Base-by-base conservation (phyloP, 371 early-diverging fungal genomes). In the Chytridium lagenaria region DNA sequence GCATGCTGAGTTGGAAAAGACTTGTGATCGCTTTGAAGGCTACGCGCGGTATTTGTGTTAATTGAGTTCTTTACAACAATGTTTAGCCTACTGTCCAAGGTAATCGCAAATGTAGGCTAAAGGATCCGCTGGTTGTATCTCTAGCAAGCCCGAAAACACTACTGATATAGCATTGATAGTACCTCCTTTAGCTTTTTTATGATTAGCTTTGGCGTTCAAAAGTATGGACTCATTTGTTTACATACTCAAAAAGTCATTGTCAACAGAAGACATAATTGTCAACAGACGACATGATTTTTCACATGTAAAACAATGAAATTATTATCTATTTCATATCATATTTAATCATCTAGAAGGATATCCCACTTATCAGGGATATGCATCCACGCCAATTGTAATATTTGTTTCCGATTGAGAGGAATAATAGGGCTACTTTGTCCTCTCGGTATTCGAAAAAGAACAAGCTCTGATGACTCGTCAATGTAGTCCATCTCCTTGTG, bases 91-190 rank as follows among this genome's bases (percentile, higher is more conserved):
- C 76, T 71, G 67, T 50, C 37, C 22, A 1, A 75, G 64, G 65
- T 39, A 39, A 30, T 70, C 76, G 67, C 76, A 67, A 0, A 71
- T 75, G 61, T 67, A 75, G 28, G 50, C 50, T 22, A 75, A 44
- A 1, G 71, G 76, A 28, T 75, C 68, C 3, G 26, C 61, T 1
- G 76, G 76, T 38, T 38, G 66, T 0, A 59, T 44, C 33, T 75
- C 76, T 7, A 75, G 34, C 23, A 71, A 52, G n/a, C 59, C 68
- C 26, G 52, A 23, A 0, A 75, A 34, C 0, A 71, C 57, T 10
- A 59, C 52, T 22, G 12, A n/a, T n/a, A 66, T 44, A 16, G 49
- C 66, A 66, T 38, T 10, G 2, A 34, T 23, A 7, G 33, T 28
- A 31, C 63, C 63, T 16, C 63, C 38, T 38, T 23, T 26, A 38